Base-by-base conservation (phyloP, 805 yeast genomes). In the Kuraishia ogatae region DNA sequence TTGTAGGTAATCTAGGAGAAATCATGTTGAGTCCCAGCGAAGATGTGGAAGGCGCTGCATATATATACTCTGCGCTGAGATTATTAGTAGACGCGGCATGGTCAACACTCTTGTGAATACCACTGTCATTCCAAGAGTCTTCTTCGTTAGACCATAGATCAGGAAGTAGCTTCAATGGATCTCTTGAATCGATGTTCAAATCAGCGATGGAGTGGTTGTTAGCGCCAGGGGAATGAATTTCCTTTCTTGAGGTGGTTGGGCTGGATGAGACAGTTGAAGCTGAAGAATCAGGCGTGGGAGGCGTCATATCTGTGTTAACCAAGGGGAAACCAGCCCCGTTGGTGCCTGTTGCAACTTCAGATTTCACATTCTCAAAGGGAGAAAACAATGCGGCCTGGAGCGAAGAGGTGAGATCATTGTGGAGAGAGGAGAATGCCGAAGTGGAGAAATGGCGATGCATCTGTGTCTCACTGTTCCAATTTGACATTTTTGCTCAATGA, bases 81-180 rank as follows among this genome's bases (percentile, higher is more conserved):
- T 23, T 29, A 23, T 20, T 24, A 39, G 17, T 39, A 35, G 29
- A 52, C 47, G 26, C 24, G 52, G 29, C 43, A 43, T 2, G 56
- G 29, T 20, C 24, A 52, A 24, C 20, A n/a, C 21, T n/a, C 35
- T 21, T n/a, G 48, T 21, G 17, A 39, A n/a, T 1, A 19, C 39
- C 52, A 51, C 43, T 35, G 7, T 11, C 13, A 35, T 35, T 26
- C 43, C 43, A 35, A 15, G 43, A 7, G 17, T 35, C 43, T 13
- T 49, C 48, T 26, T 55, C 53, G n/a, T 59, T 61, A 4, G 60
- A 48, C 68, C 68, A 65, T 10, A 65, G 50, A 48, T 62, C 60
- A 13, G 68, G 68, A 29, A 65, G 49, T 6, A 47, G 49, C 8
- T 47, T 47, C 17, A 35, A 17, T 15, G 15, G 43, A 15, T 35